A percentile compares a stretch with the other conserved stretches of the same genome.
Conservation (phyloP, 352 stramenopile genomes). For the Plasmopara halstedii region DNA sequence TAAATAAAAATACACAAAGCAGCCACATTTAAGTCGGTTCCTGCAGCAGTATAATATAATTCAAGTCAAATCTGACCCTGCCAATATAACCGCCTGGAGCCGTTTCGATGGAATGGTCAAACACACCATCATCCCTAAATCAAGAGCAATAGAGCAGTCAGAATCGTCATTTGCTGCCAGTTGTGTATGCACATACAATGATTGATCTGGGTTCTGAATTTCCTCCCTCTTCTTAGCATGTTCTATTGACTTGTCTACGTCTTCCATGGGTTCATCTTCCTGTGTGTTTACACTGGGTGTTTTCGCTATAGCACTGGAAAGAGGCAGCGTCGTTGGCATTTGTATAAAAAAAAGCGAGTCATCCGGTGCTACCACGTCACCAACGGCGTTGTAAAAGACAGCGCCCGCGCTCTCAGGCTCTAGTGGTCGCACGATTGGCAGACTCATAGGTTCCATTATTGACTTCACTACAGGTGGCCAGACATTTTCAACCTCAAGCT, state of each 20-base stretch:
- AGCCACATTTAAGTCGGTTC: too few relatives aligned
- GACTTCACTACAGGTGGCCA: slow-evolving; percentile 78
- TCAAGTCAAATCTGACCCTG: slow-evolving; percentile 37
- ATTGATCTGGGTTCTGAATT: slow-evolving; percentile 17
- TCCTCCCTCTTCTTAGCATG: slow-evolving; percentile 10
- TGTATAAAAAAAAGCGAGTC: slow-evolving; percentile 80
- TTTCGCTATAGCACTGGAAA: slow-evolving; percentile 39
- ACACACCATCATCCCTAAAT: slow-evolving; percentile 48
- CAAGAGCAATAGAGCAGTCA: slow-evolving; percentile 4
- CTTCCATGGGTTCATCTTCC: slow-evolving; percentile 33
- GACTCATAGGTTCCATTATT: slow-evolving; percentile 74
- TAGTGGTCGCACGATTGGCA: slow-evolving; percentile 58
- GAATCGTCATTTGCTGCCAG: neutral
- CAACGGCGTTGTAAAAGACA: slow-evolving; percentile 57
- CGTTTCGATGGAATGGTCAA: slow-evolving; percentile 55
- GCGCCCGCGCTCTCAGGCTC: slow-evolving; percentile 52
- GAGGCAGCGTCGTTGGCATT: slow-evolving; percentile 72
- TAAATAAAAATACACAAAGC: too few relatives aligned
- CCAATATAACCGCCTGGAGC: slow-evolving; percentile 74
- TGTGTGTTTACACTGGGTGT: slow-evolving; percentile 10
- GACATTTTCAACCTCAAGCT: slow-evolving; percentile 60
- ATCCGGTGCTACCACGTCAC: slow-evolving; percentile 45
- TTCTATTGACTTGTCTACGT: slow-evolving; percentile 7
- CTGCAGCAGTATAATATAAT: neutral
- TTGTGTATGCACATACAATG: slow-evolving; percentile 7